Percentiles rank a stretch among this genome's conserved stretches.
These are phyloP conservation scores for Petasospora rhodanensis DNA, from an alignment of 1,139 yeast genomes.

Conservation along the genomic window DNA sequence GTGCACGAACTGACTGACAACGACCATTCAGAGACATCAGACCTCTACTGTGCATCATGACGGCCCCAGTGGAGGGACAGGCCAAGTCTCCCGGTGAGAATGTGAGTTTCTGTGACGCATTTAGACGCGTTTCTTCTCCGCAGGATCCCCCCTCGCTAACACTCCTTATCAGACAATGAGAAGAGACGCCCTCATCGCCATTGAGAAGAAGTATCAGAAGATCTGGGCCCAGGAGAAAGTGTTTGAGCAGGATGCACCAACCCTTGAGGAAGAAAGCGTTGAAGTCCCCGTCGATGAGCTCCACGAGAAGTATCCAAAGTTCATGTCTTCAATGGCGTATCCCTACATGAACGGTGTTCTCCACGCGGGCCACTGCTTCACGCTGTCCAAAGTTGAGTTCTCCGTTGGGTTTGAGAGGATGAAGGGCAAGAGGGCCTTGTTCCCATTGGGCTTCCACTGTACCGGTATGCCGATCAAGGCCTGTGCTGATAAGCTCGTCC, in stretches of 20 bases:
- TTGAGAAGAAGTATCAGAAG: conserved; percentile 84
- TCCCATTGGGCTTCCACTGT: conserved; percentile 98
- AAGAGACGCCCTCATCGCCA: conserved; percentile 87
- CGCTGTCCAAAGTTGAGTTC: conserved; percentile 91
- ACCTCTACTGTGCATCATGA: too few relatives aligned
- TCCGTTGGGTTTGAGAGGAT: conserved; percentile 93
- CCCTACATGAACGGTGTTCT: conserved; percentile 99
- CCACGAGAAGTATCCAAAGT: conserved; percentile 78
- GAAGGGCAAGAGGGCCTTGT: conserved; percentile 87
- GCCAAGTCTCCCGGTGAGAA: too few relatives aligned
- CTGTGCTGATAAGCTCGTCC: conserved; percentile 88
- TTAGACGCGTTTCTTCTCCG: too few relatives aligned
- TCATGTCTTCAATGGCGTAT: conserved; percentile 91
- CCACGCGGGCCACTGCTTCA: conserved; percentile 97
- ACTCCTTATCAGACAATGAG: conserved; percentile 81
- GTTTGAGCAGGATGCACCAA: conserved; percentile 87
- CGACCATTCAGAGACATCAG: too few relatives aligned
- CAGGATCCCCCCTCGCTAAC: too few relatives aligned
- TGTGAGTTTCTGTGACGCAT: too few relatives aligned
- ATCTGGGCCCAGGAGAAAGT: conserved; percentile 81
- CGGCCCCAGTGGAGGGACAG: too few relatives aligned
- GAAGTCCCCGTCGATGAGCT: conserved; percentile 58
- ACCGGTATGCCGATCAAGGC: conserved; percentile 99
- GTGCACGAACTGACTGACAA: too few relatives aligned
- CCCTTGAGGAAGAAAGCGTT: conserved; percentile 57